Percentiles rank a stretch among this genome's conserved stretches.
Evolutionary conservation across 208 protist species (phyloP).

Genomic region (Herpetomonas samuelpessoai): DNA sequence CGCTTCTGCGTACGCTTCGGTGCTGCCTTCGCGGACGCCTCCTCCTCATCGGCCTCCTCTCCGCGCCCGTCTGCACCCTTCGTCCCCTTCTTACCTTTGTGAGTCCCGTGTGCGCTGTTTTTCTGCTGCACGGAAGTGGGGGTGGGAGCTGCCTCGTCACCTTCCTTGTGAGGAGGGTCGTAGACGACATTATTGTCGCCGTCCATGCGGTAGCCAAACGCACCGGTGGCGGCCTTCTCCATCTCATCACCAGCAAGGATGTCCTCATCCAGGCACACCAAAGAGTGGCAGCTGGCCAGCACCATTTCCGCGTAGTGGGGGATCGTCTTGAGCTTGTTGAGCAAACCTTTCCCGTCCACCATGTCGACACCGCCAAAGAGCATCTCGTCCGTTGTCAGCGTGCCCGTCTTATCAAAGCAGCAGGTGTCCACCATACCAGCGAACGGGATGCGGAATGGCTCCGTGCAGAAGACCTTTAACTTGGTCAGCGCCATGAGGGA

Average conservation of each 20-base stretch:
- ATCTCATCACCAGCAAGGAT: constrained; percentile 96
- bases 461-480: constrained; percentile 93
- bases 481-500: constrained; percentile 92
- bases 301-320: constrained; percentile 73
- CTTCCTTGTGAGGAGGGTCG: constrained; percentile 38
- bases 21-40: not conserved
- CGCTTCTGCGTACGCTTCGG: constrained; percentile 12
- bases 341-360: constrained; percentile 85
- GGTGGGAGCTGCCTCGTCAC: constrained; percentile 4
- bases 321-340: constrained; percentile 76
- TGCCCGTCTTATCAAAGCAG: constrained; percentile 99
- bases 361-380: constrained; percentile 89
- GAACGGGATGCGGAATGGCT: constrained; percentile 99
- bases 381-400: constrained; percentile 96
- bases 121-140: not conserved
- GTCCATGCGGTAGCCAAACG: constrained; percentile 86
- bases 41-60: constrained; percentile 5
- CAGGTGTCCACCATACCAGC: constrained; percentile 98
- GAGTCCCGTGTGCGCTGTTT: too few species aligned
- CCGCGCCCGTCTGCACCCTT: constrained; percentile 4
- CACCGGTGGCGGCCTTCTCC: constrained; percentile 92
- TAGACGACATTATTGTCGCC: constrained; percentile 70
- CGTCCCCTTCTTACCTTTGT: constrained; percentile 8
- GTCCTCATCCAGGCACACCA: constrained; percentile 87
- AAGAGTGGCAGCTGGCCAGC: constrained; percentile 85